These are phyloP conservation scores for Adenanthera pavonina DNA, from an alignment of 306 rosid genomes.

Conservation along the genomic window DNA sequence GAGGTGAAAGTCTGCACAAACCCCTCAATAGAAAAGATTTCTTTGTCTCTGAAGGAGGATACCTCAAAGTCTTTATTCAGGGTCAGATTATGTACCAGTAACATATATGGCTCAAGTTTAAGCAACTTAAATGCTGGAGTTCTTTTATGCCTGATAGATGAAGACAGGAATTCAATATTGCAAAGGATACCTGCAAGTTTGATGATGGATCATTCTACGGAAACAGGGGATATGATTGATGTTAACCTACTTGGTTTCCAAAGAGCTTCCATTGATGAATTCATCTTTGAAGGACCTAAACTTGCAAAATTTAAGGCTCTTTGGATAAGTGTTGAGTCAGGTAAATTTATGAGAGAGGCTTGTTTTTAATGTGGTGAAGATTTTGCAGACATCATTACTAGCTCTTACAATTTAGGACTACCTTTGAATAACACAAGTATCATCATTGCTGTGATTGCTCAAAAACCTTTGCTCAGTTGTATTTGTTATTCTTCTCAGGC, in stretches of 20 bases:
- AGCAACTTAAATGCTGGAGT: constrained; percentile 71
- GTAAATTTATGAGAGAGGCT: constrained; percentile 49
- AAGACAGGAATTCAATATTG: constrained; percentile 73
- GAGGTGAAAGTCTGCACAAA: constrained; percentile 60
- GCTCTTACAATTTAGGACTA: constrained; percentile 2
- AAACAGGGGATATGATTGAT: constrained; percentile 41
- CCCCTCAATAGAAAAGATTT: constrained; percentile 47
- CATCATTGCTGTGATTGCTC: constrained; percentile 22
- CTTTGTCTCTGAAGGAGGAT: constrained; percentile 50
- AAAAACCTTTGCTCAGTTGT: constrained; percentile 1
- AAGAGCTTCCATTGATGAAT: constrained; percentile 77
- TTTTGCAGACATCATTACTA: constrained; percentile 10
- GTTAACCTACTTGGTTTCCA: constrained; percentile 60
- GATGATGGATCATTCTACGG: constrained; percentile 47
- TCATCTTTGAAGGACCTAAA: constrained; percentile 78
- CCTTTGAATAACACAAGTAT: neutral
- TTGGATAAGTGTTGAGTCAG: constrained; percentile 91
- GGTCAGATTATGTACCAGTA: constrained; percentile 74
- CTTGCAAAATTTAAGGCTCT: constrained; percentile 63
- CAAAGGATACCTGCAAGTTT: constrained; percentile 71
- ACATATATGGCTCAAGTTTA: constrained; percentile 66
- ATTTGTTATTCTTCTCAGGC: constrained; percentile 22
- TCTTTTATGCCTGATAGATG: constrained; percentile 77
- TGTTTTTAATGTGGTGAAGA: constrained; percentile 26
- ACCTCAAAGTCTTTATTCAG: constrained; percentile 53